These are phyloP conservation scores for Cardiosporidium cionae DNA, from an alignment of 169 alveolate species.

Conservation along the genomic window DNA sequence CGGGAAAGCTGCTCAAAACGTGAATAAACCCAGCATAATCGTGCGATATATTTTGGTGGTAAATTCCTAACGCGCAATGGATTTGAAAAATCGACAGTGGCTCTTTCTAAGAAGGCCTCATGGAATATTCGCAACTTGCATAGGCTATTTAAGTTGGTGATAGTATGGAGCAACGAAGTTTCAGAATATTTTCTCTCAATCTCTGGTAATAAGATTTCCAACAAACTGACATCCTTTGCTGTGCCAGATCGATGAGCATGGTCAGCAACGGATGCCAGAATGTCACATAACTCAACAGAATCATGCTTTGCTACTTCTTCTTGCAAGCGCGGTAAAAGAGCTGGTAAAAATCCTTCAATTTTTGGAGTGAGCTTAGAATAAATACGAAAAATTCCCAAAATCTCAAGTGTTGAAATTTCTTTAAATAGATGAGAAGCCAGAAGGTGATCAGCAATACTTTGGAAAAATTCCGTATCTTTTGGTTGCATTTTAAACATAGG, in stretches of 20 bases:
- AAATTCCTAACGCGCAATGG: not conserved
- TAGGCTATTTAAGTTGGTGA: not conserved
- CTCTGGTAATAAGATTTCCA: not conserved
- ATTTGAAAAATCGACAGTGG: not conserved
- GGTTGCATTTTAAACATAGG: not conserved
- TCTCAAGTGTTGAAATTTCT: not conserved
- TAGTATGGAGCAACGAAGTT: constrained; percentile 1
- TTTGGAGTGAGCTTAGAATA: not conserved
- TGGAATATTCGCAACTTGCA: not conserved
- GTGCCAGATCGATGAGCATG: constrained; percentile 3
- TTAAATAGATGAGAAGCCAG: not conserved
- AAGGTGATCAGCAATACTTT: not conserved
- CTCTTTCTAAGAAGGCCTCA: not conserved
- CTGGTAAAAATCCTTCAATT: not conserved
- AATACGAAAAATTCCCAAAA: not conserved
- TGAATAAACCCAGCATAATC: constrained; percentile 5
- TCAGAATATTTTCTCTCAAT: not conserved
- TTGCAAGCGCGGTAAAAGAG: not conserved
- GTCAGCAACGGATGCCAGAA: not conserved
- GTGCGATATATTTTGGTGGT: constrained; percentile 19
- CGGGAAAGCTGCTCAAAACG: not conserved
- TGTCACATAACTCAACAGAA: constrained; percentile 12
- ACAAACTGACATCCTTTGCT: not conserved
- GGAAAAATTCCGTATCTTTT: not conserved
- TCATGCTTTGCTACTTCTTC: not conserved